Conservation (phyloP, 805 yeast genomes). For the Ogataea ramenticola region DNA sequence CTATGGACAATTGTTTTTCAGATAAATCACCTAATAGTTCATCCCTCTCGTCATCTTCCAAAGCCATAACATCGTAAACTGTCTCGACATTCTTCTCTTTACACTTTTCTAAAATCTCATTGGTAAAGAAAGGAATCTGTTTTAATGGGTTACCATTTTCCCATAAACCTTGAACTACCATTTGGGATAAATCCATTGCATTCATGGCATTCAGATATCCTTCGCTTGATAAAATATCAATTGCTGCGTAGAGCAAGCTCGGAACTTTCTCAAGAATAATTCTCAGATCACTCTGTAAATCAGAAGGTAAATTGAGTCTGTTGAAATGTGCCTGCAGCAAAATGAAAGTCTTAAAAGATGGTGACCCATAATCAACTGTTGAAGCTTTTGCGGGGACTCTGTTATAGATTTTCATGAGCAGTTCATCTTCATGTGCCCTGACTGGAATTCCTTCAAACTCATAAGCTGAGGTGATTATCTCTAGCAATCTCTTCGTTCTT, state of each 20-base stretch:
- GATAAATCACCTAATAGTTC: constrained; percentile 47
- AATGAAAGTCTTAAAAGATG: constrained; percentile 63
- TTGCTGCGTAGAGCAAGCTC: constrained; percentile 53
- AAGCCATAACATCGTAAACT: constrained; percentile 70
- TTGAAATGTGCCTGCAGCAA: constrained; percentile 78
- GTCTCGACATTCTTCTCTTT: constrained; percentile 49
- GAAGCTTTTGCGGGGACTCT: constrained; percentile 56
- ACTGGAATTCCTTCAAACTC: constrained; percentile 67
- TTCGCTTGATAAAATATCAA: constrained; percentile 73
- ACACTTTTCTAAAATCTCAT: constrained; percentile 47
- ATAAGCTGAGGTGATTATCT: constrained; percentile 54
- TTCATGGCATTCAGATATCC: constrained; percentile 71
- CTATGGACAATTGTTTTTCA: constrained; percentile 45
- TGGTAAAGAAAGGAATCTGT: constrained; percentile 69
- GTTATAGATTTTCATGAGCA: constrained; percentile 44
- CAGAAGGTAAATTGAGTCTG: constrained; percentile 54
- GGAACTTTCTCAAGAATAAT: constrained; percentile 42
- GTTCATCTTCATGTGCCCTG: constrained; percentile 48
- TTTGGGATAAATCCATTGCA: constrained; percentile 84
- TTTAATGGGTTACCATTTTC: constrained; percentile 67
- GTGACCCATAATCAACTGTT: constrained; percentile 33
- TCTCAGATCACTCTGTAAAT: constrained; percentile 50
- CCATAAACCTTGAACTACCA: constrained; percentile 85
- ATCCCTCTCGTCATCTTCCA: constrained; percentile 60
- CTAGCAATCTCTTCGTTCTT: constrained; percentile 54